Percentiles rank a stretch among this genome's conserved stretches.
phyloP scores from a whole-genome alignment of 148 eudicot species.

The Bassia scoparia region DNA sequence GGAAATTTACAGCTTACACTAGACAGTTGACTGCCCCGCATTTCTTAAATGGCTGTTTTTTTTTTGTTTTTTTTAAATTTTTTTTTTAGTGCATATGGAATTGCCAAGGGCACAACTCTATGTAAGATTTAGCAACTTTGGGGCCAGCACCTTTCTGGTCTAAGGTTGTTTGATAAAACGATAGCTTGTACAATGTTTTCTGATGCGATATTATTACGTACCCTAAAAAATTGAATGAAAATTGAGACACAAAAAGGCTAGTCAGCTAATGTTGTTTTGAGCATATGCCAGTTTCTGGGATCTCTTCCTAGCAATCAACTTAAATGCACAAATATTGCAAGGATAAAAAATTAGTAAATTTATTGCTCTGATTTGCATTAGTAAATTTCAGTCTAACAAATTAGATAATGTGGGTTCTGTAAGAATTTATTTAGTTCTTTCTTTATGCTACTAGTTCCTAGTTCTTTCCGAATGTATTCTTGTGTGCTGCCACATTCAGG shows the following conservation, averaged over 20 bases:
- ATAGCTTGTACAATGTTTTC: too few relatives aligned
- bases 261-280: neutral
- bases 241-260: neutral
- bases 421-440: too few relatives aligned
- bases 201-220: too few relatives aligned
- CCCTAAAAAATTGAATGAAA: neutral
- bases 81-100: neutral
- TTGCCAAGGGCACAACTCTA: neutral
- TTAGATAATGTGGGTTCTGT: too few relatives aligned
- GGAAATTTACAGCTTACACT: neutral
- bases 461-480: too few relatives aligned
- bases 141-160: neutral
- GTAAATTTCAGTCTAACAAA: neutral
- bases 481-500: too few relatives aligned
- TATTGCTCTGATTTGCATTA: neutral
- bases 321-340: neutral
- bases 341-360: neutral
- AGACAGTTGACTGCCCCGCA: neutral
- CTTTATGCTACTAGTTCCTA: too few relatives aligned
- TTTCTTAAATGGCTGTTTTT: neutral
- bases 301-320: neutral
- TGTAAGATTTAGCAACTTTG: neutral
- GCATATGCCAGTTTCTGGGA: neutral
- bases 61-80: neutral
- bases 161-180: too few relatives aligned